Base-by-base conservation (phyloP, 2,329 filamentous ascomycete species). In the Cytospora leucostoma region DNA sequence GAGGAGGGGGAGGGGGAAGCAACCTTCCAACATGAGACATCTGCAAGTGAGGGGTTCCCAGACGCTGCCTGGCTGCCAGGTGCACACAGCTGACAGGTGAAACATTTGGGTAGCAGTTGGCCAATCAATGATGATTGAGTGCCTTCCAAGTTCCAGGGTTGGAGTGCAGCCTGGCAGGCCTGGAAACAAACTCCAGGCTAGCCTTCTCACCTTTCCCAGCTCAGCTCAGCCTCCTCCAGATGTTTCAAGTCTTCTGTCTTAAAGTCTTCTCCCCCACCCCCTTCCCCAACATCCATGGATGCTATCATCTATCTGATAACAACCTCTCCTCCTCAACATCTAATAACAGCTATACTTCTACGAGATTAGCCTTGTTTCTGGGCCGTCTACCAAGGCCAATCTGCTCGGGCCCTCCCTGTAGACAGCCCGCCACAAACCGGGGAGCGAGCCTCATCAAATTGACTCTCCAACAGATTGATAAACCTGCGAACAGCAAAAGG, bases 401-500 rank as follows among this genome's bases (percentile, higher is more conserved):
- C 44, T 47, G 44, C 44, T 47, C n/a, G 44, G 44, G 12, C 44
- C 44, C 17, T 38, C 33, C 37, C 50, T 50, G 6, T 49, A 27
- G 27, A 56, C 33, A 57, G 44, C 38, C 44, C 44, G 44, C 21
- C 21, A 37, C 50, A 55, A 34, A 21, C 21, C 54, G 47, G 47
- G 52, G 7, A 50, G 4, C 33, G 44, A 49, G 15, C 38, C 21
- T n/a, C 35, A 40, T 37, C 35, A n/a, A 32, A 32, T 32, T 47
- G 15, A 15, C 8, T 37, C 33, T 15, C 35, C 44, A n/a, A 34
- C 55, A 34, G 27, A 49, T 19, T 27, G 47, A 56, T 21, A 19
- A 27, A 27, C 27, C 44, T 47, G n/a, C 44, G 44, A 27, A 10
- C 44, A 47, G 11, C 44, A 47, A 10, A 17, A 21, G 19, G n/a